Evolutionary conservation across 2,329 filamentous ascomycete species (phyloP), one percentile per base, ranked within the genome.

Genomic region (Westerdykella ornata): DNA sequence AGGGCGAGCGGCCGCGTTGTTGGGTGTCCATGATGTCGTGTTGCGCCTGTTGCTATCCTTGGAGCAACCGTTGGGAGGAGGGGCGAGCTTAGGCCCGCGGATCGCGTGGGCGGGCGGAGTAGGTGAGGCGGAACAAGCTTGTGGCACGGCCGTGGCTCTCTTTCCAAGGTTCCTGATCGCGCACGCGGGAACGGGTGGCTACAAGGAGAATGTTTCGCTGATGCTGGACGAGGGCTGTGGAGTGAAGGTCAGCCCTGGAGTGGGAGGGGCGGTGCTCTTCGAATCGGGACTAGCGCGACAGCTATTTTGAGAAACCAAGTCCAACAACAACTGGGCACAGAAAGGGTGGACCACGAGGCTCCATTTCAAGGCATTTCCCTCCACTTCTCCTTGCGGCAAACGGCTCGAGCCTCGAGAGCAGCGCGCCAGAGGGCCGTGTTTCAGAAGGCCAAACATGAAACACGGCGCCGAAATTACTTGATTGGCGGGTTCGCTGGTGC

Each of bases 1-100:
- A 82, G 52, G 75, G 77, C 54, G 80, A 82, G 60, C 79, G 78
- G 61, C 78, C 78, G 62, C 76, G 71, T 60, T 75, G 72, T 64
- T 73, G 70, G 68, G 68, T 67, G 68, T 78, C 75, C 74, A 78
- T 77, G 57, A 55, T 59, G 56, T 53, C 20, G 45, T 52, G 41
- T 45, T 37, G 47, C 45, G 52, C 46, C 49, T 57, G 57, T 55
- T 56, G 49, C 56, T 60, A 60, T 59, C 49, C 51, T 54, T 52
- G 51, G 56, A 51, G 49, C 44, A 30, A 31, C 35, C 35, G 36
- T 36, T 44, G 35, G 39, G 45, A 35, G 30, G 47, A 47, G 42
- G 43, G 48, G 45, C 48, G 46, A 47, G 55, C 58, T 60, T 49
- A 50, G 57, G 51, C 53, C 30, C 51, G 56, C 40, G 39, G 49